Base-by-base conservation (phyloP, 2,329 filamentous ascomycete genomes). In the Stemphylium vesicarium region DNA sequence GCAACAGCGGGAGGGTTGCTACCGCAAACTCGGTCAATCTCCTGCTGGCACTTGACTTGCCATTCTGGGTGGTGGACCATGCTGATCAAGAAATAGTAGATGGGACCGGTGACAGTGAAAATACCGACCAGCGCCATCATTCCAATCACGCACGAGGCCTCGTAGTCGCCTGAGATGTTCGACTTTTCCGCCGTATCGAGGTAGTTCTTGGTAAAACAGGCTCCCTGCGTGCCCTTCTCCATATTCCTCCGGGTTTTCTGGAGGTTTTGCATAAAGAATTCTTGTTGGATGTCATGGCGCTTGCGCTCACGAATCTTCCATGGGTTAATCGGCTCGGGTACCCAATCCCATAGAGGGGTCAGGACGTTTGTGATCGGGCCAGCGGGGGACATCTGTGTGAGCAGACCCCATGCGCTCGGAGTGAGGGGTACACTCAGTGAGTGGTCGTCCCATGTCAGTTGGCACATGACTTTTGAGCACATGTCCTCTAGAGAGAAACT, bases 351-450 rank as follows among this genome's bases (percentile, higher is more conserved):
- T 0, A 85, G 74, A 4, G 81, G 82, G 3, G 82, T 84, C 36
- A 84, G 48, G 4, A 84, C 78, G 55, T 84, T 85, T n/a, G 82
- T 84, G 58, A 85, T 81, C 1, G 82, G 82, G 0, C 82, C 82
- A 22, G 82, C 82, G 0, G 82, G 82, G 1, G 82, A 84, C 82
- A 85, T 85, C 49, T 84, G 82, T 4, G 78, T 83, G 13, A 85
- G 71, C 1, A 84, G 73, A n/a, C 82, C 82, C 82, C 81, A 84
- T 1, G 82, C 82, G 55, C 79, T 81, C 42, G 78, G 78, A 9
- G 78, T 82, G 56, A 80, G 79, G 57, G 80, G 77, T 46, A 78
- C 72, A 66, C 81, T 83, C 35, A 82, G 64, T 37, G 69, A 72
- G 6, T 79, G 75, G 48, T 84, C 80, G 53, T 84, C 82, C 82